Conservation (phyloP, 2,329 filamentous ascomycete species). For the Arthrobotrys pseudoclavata region DNA sequence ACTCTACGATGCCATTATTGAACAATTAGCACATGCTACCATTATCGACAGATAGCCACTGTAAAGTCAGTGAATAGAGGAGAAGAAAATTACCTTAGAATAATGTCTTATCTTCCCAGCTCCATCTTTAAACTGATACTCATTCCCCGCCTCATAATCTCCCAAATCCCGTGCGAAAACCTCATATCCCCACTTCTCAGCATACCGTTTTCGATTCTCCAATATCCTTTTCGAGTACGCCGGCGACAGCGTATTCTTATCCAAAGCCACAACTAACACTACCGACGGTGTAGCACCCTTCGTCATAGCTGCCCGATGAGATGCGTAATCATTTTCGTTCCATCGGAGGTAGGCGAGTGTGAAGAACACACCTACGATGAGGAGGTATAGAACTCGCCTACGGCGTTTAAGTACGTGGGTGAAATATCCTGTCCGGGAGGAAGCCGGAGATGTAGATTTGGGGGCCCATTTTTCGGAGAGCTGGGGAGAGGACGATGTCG, state of each 20-base stretch:
- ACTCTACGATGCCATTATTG: constrained; percentile 70
- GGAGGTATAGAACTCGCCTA: constrained; percentile 60
- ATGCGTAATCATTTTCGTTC: constrained; percentile 14
- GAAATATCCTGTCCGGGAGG: constrained; percentile 36
- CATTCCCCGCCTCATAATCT: constrained; percentile 36
- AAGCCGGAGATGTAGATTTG: constrained; percentile 44
- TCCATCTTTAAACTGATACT: constrained; percentile 51
- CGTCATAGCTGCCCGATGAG: constrained; percentile 62
- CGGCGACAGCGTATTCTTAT: constrained; percentile 75
- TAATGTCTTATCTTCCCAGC: constrained; percentile 33
- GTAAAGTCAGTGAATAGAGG: neutral
- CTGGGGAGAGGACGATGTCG: constrained; percentile 57
- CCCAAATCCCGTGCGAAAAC: constrained; percentile 43
- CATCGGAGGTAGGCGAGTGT: constrained; percentile 61
- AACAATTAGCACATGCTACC: neutral
- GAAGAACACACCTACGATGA: constrained; percentile 60
- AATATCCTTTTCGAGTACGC: constrained; percentile 80
- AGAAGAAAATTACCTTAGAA: constrained; percentile 26
- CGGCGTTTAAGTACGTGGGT: constrained; percentile 56
- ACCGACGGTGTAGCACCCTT: constrained; percentile 69
- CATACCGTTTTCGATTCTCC: constrained; percentile 87
- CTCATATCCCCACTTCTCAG: constrained; percentile 79
- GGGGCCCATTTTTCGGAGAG: constrained; percentile 53
- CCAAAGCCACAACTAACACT: constrained; percentile 88
- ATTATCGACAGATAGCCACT: neutral